A percentile compares a stretch with the other conserved stretches of the same genome.
These are phyloP conservation scores for Naganishia antarctica DNA, from an alignment of 768 basidiomycete species.

Conservation along the genomic window DNA sequence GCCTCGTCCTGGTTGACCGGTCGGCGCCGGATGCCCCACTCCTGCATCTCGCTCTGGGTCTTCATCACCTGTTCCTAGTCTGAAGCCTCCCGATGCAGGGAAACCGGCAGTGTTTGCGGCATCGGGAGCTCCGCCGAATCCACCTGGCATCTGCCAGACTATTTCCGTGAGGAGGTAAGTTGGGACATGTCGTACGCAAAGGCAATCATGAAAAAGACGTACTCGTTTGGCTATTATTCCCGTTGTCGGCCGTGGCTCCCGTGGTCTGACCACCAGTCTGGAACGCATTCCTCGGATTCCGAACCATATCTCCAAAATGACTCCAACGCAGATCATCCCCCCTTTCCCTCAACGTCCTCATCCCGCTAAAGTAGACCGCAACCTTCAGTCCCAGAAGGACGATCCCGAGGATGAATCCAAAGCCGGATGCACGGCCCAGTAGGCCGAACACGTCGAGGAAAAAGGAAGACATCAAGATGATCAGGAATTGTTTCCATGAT, in stretches of 20 bases:
- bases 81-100: conserved; percentile 12
- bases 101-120: neutral
- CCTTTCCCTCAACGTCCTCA: conserved; percentile 21
- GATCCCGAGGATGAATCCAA: conserved; percentile 14
- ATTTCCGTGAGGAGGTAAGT: neutral
- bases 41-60: conserved; percentile 17
- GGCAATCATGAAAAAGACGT: neutral
- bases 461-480: conserved; percentile 24
- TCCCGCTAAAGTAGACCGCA: conserved; percentile 25
- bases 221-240: conserved; percentile 16
- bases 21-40: conserved; percentile 6
- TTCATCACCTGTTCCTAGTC: conserved; percentile 2
- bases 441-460: conserved; percentile 23
- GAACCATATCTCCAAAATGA: conserved; percentile 6
- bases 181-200: neutral
- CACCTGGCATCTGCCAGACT: conserved; percentile 21
- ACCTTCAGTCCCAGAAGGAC: conserved; percentile 21
- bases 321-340: conserved; percentile 21
- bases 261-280: neutral
- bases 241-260: conserved; percentile 12
- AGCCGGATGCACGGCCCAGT: neutral
- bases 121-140: conserved; percentile 7
- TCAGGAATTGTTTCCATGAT: conserved; percentile 22
- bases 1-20: conserved; percentile 7
- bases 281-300: conserved; percentile 18